A percentile compares a stretch with the other conserved stretches of the same genome.
Evolutionary conservation across 2,329 filamentous ascomycete species (phyloP).

Genomic region (Alternaria tenuissima): DNA sequence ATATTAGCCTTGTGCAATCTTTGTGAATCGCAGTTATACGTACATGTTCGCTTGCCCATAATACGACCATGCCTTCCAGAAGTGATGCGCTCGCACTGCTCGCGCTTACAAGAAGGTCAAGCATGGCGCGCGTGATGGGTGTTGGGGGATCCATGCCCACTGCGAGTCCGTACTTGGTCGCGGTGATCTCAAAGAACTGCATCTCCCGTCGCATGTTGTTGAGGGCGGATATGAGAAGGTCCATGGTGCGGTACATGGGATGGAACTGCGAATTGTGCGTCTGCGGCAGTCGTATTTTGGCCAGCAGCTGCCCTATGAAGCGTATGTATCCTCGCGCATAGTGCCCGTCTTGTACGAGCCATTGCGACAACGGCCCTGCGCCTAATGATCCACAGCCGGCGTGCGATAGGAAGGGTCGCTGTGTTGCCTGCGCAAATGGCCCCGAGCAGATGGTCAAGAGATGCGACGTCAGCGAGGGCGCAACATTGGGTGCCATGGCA

Average conservation of each 20-base stretch:
- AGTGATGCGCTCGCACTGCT: slow-evolving; percentile 61
- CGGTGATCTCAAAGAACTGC: slow-evolving; percentile 71
- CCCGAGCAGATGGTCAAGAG: slow-evolving; percentile 61
- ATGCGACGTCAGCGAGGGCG: slow-evolving; percentile 64
- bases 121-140: slow-evolving; percentile 62
- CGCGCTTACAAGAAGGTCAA: slow-evolving; percentile 68
- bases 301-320: slow-evolving; percentile 71
- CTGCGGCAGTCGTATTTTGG: slow-evolving; percentile 66
- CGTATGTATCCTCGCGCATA: slow-evolving; percentile 75
- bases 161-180: slow-evolving; percentile 65
- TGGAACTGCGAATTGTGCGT: slow-evolving; percentile 54
- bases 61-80: slow-evolving; percentile 74
- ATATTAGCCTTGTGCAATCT: slow-evolving; percentile 14
- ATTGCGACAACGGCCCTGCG: slow-evolving; percentile 65
- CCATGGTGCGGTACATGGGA: slow-evolving; percentile 65
- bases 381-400: slow-evolving; percentile 70
- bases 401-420: slow-evolving; percentile 70
- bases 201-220: slow-evolving; percentile 73
- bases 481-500: slow-evolving; percentile 30
- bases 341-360: slow-evolving; percentile 76
- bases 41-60: slow-evolving; percentile 78
- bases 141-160: slow-evolving; percentile 57
- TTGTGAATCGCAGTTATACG: slow-evolving; percentile 16
- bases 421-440: slow-evolving; percentile 66
- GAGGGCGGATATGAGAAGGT: slow-evolving; percentile 70